Conservation (phyloP, 106 monocot genomes). For the Phalaenopsis aphrodite region DNA sequence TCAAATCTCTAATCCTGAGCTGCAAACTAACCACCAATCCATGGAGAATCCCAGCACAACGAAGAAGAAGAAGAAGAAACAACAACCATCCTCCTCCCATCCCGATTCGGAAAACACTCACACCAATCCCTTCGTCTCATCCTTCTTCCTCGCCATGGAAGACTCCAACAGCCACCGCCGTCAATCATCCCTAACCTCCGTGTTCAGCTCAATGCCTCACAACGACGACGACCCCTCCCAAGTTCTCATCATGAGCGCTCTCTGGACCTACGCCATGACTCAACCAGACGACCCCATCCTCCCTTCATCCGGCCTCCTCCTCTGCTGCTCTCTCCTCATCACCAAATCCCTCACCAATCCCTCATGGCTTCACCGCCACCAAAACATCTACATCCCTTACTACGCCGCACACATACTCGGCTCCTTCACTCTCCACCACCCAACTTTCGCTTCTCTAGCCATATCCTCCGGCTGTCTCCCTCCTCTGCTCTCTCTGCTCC, state of each 20-base stretch:
- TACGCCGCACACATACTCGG: slow-evolving; percentile 77
- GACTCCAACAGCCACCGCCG: slow-evolving; percentile 27
- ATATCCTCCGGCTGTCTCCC: slow-evolving; percentile 34
- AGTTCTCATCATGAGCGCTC: slow-evolving; percentile 48
- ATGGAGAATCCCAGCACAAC: too few relatives aligned
- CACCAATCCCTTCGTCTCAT: not conserved
- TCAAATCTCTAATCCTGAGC: too few relatives aligned
- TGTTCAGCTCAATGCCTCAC: slow-evolving; percentile 49
- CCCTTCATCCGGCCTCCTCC: slow-evolving; percentile 33
- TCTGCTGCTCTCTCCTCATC: slow-evolving; percentile 53
- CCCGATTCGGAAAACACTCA: too few relatives aligned
- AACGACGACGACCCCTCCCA: slow-evolving; percentile 26
- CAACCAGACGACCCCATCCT: slow-evolving; percentile 32
- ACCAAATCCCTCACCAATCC: slow-evolving; percentile 24
- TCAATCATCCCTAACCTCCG: slow-evolving; percentile 16
- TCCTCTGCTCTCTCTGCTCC: slow-evolving; percentile 38
- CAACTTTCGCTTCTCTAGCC: slow-evolving; percentile 36
- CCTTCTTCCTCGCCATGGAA: slow-evolving; percentile 57
- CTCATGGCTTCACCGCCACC: slow-evolving; percentile 34
- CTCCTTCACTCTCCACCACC: slow-evolving; percentile 51
- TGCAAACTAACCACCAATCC: too few relatives aligned
- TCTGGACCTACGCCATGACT: slow-evolving; percentile 60
- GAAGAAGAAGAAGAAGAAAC: too few relatives aligned
- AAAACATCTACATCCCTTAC: slow-evolving; percentile 70
- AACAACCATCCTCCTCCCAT: too few relatives aligned